Percentiles rank a stretch among this genome's conserved stretches.
Evolutionary conservation across 1,284 basidiomycete genomes (phyloP).

Genomic region (Gomphus bonarii): DNA sequence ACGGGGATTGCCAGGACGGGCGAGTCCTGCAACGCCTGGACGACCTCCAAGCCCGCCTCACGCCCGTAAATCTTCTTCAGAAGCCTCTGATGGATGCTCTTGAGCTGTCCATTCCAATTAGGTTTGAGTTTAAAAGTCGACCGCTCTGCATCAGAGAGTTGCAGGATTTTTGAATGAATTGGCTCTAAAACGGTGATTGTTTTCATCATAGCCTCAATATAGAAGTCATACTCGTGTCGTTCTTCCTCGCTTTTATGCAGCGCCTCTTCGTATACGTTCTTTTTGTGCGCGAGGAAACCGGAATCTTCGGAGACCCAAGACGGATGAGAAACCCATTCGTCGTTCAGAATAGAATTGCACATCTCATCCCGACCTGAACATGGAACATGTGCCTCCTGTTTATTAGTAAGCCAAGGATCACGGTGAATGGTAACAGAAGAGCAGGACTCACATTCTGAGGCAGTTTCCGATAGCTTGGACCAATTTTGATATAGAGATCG

Average conservation of each 20-base stretch:
- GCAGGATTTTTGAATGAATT: conserved; percentile 80
- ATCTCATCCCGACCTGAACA: conserved; percentile 96
- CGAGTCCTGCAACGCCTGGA: conserved; percentile 88
- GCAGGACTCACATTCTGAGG: conserved; percentile 57
- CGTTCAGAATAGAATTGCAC: conserved; percentile 94
- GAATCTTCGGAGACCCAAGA: conserved; percentile 92
- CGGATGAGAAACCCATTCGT: conserved; percentile 95
- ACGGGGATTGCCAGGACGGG: conserved; percentile 89
- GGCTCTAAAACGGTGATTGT: conserved; percentile 92
- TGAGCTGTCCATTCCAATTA: conserved; percentile 82
- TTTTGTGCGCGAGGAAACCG: conserved; percentile 85
- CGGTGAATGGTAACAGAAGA: background rate
- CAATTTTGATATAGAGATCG: conserved; percentile 52
- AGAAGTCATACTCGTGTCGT: conserved; percentile 98
- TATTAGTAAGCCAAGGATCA: conserved; percentile 4
- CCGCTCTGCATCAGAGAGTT: conserved; percentile 76
- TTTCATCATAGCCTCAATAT: conserved; percentile 93
- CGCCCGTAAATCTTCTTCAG: conserved; percentile 97
- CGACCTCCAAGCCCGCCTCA: conserved; percentile 80
- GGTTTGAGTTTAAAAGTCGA: conserved; percentile 82
- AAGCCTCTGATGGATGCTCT: conserved; percentile 88
- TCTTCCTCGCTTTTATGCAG: conserved; percentile 97
- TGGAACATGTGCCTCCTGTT: conserved; percentile 74
- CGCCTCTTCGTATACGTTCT: conserved; percentile 95
- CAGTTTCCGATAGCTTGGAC: conserved; percentile 83